Base-by-base conservation (phyloP, 2,329 filamentous ascomycete species). In the Monosporascus sp. region DNA sequence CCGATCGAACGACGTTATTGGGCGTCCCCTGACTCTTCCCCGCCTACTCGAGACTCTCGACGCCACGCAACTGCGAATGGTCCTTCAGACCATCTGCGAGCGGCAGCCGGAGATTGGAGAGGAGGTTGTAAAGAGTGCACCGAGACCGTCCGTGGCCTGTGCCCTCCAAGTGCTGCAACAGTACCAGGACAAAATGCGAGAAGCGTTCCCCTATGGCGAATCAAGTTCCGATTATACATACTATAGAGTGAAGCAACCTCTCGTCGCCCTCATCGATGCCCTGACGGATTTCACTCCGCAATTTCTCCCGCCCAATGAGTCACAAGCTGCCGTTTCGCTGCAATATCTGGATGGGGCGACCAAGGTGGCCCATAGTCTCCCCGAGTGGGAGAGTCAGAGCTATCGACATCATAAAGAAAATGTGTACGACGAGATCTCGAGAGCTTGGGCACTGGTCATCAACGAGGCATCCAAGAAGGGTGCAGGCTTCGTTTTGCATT, bases 41-140 rank as follows among this genome's bases (percentile, higher is more conserved):
- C 86, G 94, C 65, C 82, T 99, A n/a, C 84, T 99, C 57, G 93
- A 99, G 73, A 97, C 94, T 0, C 83, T 99, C 45, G 90, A 95
- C 65, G 86, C 86, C 55, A 82, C 89, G 54, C 89, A 95, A 60
- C 81, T 99, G 65, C 86, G 93, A 61, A 84, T 83, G 37, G 85
- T 97, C 1, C 80, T 99, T n/a, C 89, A 92, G 68, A 86, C 88
- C 51, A 89, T 99, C 67, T 97, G 92, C 74, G 89, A 96, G 65
- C 84, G 88, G 61, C 90, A 96, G 67, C 90, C 92, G 4, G 85
- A 89, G 59, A 88, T 99, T 57, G 86, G 86, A 50, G 83, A 89
- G 50, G 92, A 97, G 70, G 88, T 99, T 45, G 84, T 91, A 34
- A 81, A 85, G 51, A 84, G 86, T 50, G 92, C 93, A 44, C 94